Base-by-base conservation (phyloP, 2,329 filamentous ascomycete genomes). In the Thelonectria discophora region DNA sequence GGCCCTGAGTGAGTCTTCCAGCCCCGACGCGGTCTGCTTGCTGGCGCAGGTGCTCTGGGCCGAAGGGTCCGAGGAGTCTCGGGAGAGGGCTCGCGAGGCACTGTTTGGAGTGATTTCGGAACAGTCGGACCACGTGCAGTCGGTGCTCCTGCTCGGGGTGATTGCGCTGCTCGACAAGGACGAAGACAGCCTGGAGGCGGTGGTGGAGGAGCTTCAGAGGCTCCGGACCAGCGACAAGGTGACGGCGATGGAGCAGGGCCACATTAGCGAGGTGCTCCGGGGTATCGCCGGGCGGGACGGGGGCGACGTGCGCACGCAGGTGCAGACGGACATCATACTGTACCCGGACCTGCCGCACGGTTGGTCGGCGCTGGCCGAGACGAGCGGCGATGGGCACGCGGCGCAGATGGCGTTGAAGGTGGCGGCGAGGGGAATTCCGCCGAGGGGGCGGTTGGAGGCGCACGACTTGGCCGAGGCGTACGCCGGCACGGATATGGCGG, bases 21-120 rank as follows among this genome's bases (percentile, higher is more conserved):
- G 86, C 39, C 88, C 93, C 63, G 93, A 97, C 72, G 90, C 94
- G 1, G 89, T 93, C 0, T 97, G 94, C 72, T 82, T 97, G 12
- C 82, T 98, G 12, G 91, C 94, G 0, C 93, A 98, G 76, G 91
- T 98, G 0, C 84, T 98, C 0, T 99, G 95, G 94, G 94, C 94
- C 0, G 93, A 92, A 66, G 93, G 92, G 9, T 88, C 88, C 0
- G 86, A 90, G 7, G 84, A 88, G 1, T 91, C 94, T 57, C 87
- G 90, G 48, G 87, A 89, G 51, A 88, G 91, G 63, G 94, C 94
- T 15, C 86, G 93, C 3, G 88, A 91, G 54, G 86, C 92, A 65
- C 83, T 99, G 1, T 94, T 97, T 71, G 88, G 89, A 13, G 89
- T 91, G 37, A 89, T 97, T 12, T 92, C 94, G 69, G 84, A 82